phyloP scores from a whole-genome alignment of 768 basidiomycete species.

The Termitomyces sp. region DNA sequence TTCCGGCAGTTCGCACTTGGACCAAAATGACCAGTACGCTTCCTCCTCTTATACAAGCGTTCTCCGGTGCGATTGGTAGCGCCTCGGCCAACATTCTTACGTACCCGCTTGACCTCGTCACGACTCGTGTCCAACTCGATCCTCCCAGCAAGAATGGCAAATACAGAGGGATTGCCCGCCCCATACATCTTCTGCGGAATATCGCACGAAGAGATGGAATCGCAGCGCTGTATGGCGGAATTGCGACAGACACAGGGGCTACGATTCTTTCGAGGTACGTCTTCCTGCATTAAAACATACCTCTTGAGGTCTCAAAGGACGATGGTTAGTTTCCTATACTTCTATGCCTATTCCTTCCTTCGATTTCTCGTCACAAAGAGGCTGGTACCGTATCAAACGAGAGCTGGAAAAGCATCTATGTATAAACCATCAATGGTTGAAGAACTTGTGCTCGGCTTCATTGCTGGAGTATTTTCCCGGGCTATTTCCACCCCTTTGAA shows the following conservation, averaged over 20 bases:
- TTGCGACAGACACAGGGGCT: not conserved
- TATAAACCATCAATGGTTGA: not conserved
- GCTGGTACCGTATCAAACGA: not conserved
- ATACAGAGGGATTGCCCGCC: not conserved
- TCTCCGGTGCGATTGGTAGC: slow-evolving; percentile 50
- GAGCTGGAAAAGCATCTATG: not conserved
- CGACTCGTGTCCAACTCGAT: slow-evolving; percentile 43
- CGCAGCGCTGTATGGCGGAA: not conserved
- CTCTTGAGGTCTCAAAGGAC: not conserved
- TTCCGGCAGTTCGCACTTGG: not conserved
- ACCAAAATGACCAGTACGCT: slow-evolving; percentile 51
- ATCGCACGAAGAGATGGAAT: not conserved
- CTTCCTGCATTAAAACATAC: not conserved
- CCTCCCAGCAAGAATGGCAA: slow-evolving; percentile 12
- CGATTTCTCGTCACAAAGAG: not conserved
- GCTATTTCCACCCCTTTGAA: not conserved
- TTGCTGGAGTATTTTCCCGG: not conserved
- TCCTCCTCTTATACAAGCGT: slow-evolving; percentile 39
- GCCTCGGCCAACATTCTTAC: slow-evolving; percentile 44
- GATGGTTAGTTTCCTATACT: not conserved
- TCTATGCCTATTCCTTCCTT: not conserved
- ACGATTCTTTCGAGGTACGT: not conserved
- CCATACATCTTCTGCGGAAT: not conserved
- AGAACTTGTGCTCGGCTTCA: not conserved
- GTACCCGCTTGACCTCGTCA: slow-evolving; percentile 58